A percentile compares a stretch with the other conserved stretches of the same genome.
phyloP scores from a whole-genome alignment of 306 rosid species.

The Citrullus colocynthis region DNA sequence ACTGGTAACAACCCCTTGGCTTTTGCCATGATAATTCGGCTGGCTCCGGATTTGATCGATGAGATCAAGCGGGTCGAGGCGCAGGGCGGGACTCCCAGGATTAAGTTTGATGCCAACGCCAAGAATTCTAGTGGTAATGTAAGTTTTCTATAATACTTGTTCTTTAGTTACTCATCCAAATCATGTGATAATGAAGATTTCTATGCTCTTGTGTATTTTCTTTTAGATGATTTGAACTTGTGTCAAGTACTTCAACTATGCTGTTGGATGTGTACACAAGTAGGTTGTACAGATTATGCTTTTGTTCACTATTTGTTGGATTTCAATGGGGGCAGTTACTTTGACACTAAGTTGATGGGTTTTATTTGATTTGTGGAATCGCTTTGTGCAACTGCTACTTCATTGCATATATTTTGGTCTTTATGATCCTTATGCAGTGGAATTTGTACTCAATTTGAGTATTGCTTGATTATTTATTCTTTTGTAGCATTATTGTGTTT shows the following conservation, averaged over 20 bases:
- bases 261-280: not conserved
- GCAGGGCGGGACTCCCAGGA: constrained; percentile 63
- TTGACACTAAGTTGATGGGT: not conserved
- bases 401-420: not conserved
- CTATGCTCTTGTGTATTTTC: not conserved
- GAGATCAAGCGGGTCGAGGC: constrained; percentile 94
- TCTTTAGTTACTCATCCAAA: not conserved
- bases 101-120: constrained; percentile 56
- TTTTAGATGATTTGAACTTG: not conserved
- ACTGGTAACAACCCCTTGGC: constrained; percentile 63
- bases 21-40: constrained; percentile 66
- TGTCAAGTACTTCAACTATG: not conserved
- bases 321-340: not conserved
- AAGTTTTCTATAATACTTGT: constrained; percentile 15
- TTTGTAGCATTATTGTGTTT: not conserved
- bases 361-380: not conserved
- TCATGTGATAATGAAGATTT: not conserved
- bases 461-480: not conserved
- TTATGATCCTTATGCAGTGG: not conserved
- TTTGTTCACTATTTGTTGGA: not conserved
- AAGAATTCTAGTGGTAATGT: constrained; percentile 60
- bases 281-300: not conserved
- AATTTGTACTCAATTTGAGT: not conserved
- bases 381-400: not conserved
- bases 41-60: constrained; percentile 76